phyloP scores from a whole-genome alignment of 108 stramenopile genomes.

The Cyclotella baltica region DNA sequence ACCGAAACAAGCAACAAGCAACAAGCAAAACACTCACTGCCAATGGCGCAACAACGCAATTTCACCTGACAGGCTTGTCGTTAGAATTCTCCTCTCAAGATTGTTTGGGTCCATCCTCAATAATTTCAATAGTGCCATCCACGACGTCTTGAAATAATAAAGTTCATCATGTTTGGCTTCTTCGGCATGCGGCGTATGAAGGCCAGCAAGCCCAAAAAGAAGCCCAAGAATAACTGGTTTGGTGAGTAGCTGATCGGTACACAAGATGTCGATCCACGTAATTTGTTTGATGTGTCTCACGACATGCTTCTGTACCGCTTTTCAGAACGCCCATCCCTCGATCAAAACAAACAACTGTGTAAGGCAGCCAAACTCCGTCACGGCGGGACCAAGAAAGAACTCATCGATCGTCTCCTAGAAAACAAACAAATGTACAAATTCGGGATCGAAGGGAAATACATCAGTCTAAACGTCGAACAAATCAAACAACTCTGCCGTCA shows the following conservation, averaged over 20 bases:
- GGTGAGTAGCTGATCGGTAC: neutral
- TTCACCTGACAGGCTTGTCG: too few species aligned
- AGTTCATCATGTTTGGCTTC: neutral
- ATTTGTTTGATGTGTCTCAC: too few species aligned
- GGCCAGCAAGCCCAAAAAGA: conserved; percentile 17
- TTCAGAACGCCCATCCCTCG: conserved; percentile 9
- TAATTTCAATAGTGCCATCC: too few species aligned
- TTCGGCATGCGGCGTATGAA: neutral
- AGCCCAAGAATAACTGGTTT: conserved; percentile 13
- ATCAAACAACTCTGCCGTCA: conserved; percentile 10
- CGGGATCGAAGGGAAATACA: conserved; percentile 1
- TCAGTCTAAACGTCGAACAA: neutral
- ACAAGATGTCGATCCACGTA: neutral
- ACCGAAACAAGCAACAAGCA: too few species aligned
- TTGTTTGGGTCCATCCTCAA: too few species aligned
- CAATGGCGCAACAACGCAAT: too few species aligned
- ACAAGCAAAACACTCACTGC: too few species aligned
- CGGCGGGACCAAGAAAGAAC: conserved; percentile 16
- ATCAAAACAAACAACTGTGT: conserved; percentile 18
- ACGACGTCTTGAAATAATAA: too few species aligned
- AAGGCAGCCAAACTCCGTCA: conserved; percentile 30
- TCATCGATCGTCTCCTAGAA: conserved; percentile 14
- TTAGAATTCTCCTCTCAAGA: too few species aligned
- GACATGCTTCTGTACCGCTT: too few species aligned
- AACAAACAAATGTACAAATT: neutral